Evolutionary conservation across 2,329 filamentous ascomycete genomes (phyloP), one percentile per base, ranked within the genome.

Genomic region (Conoideocrella luteorostrata): DNA sequence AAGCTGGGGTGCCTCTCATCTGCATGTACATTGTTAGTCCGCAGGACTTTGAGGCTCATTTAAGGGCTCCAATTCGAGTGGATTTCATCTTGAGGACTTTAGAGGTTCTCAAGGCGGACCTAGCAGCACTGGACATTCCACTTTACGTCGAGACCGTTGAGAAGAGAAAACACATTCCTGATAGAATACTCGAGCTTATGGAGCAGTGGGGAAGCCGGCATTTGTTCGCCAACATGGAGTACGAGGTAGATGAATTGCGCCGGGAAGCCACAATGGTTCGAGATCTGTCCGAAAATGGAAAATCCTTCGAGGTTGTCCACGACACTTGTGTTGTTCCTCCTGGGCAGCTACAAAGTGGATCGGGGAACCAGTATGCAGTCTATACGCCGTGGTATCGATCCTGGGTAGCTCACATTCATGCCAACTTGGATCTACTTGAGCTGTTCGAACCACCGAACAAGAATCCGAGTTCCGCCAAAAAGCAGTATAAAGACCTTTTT

Each of bases 181-280:
- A 60, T 2, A 70, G 80, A 4, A 69, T 95, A 9, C 53, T 85
- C 2, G 74, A 82, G 41, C 66, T 90, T 32, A 77, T 85, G 59
- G 67, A 78, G 23, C 68, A 79, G 48, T 95, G 88, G 88, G 78
- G 77, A 0, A 84, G 79, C 1, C 82, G 73, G 39, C 85, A 93
- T 55, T 51, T 95, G 3, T 94, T 81, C 55, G 81, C 85, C 38
- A 95, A 95, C 57, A 79, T 89, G 45, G 89, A 95, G 60, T 95
- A 95, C 56, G 90, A 95, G 61, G 88, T 94, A 0, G 90, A 96
- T 57, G 90, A 95, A 65, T 65, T 95, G 46, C 72, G 89, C 34
- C 74, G 89, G 5, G 90, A 96, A 55, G 79, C 81, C 1, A 70
- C 69, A 22, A 65, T 95, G 55, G 73, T 87, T 1, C 73, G 68